phyloP scores from a whole-genome alignment of 352 stramenopile genomes.

The Phytopythium oedochilum region DNA sequence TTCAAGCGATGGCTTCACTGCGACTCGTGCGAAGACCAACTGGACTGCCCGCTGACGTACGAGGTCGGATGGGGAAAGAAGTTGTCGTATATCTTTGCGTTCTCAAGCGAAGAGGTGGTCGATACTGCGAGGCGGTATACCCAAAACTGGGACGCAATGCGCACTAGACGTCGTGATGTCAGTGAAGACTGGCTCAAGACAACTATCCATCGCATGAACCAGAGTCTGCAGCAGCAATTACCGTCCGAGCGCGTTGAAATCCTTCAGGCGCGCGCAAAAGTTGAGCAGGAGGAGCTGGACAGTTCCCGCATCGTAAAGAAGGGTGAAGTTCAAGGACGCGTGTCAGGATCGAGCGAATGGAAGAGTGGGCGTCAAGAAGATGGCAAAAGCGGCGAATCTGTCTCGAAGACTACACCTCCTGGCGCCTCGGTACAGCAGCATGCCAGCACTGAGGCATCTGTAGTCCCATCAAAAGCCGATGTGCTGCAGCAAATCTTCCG shows the following conservation, averaged over 20 bases:
- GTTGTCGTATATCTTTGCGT: conserved; percentile 90
- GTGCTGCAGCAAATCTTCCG: conserved; percentile 40
- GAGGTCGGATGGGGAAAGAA: conserved; percentile 95
- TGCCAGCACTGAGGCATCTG: not conserved
- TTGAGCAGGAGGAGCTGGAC: conserved; percentile 47
- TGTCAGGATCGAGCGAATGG: conserved; percentile 79
- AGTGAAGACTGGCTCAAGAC: conserved; percentile 56
- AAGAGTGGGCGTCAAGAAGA: conserved; percentile 68
- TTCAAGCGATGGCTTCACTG: conserved; percentile 90
- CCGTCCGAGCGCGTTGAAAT: conserved; percentile 23
- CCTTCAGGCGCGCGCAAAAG: conserved; percentile 26
- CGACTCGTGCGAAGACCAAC: conserved; percentile 92
- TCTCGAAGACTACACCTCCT: not conserved
- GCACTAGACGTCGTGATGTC: conserved; percentile 51
- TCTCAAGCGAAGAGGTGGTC: conserved; percentile 84
- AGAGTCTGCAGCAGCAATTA: conserved; percentile 18
- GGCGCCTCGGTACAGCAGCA: not conserved
- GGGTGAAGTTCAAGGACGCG: conserved; percentile 55
- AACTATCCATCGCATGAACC: conserved; percentile 56
- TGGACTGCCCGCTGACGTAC: conserved; percentile 92
- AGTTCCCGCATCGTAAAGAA: conserved; percentile 23
- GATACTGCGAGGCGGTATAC: conserved; percentile 88
- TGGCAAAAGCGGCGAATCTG: conserved; percentile 16
- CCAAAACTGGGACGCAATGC: conserved; percentile 60
- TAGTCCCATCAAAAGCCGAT: conserved; percentile 12